These are phyloP conservation scores for Beauveria rudraprayagi DNA, from an alignment of 2,329 filamentous ascomycete species.

Conservation along the genomic window DNA sequence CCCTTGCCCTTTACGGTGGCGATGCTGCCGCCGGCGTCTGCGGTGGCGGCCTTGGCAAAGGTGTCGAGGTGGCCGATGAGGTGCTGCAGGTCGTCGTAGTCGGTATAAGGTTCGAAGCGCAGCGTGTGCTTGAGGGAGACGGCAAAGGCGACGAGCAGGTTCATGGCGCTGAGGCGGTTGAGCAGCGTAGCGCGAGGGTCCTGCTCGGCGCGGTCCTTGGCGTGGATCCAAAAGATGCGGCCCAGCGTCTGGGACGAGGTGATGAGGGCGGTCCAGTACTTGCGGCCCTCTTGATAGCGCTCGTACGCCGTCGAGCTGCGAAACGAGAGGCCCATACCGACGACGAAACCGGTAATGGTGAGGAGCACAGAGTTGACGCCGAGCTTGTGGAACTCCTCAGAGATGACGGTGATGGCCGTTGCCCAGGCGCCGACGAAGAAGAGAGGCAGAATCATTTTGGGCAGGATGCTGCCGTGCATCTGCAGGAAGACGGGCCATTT, in stretches of 20 bases:
- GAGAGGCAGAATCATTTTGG: slow-evolving; percentile 65
- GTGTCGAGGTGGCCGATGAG: slow-evolving; percentile 67
- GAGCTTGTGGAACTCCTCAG: slow-evolving; percentile 31
- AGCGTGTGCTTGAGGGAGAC: slow-evolving; percentile 73
- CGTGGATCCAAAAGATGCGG: slow-evolving; percentile 77
- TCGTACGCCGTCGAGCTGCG: slow-evolving; percentile 72
- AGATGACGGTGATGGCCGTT: slow-evolving; percentile 53
- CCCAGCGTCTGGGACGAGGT: slow-evolving; percentile 60
- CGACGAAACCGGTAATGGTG: slow-evolving; percentile 74
- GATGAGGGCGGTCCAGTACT: slow-evolving; percentile 53
- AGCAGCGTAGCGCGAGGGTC: slow-evolving; percentile 59
- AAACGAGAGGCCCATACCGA: slow-evolving; percentile 71
- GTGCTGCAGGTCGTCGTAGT: slow-evolving; percentile 65
- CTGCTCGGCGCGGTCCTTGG: slow-evolving; percentile 43
- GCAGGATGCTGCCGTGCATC: slow-evolving; percentile 66
- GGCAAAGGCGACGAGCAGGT: slow-evolving; percentile 71
- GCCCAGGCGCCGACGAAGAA: slow-evolving; percentile 56
- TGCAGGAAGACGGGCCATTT: slow-evolving; percentile 71
- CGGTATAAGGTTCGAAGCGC: slow-evolving; percentile 73
- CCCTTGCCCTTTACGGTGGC: slow-evolving; percentile 33
- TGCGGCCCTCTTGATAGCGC: slow-evolving; percentile 57
- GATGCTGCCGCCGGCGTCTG: slow-evolving; percentile 25
- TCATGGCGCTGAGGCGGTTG: slow-evolving; percentile 65
- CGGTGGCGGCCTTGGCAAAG: slow-evolving; percentile 53
- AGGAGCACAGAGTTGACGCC: slow-evolving; percentile 36